phyloP scores from a whole-genome alignment of 176 grass and related monocot species.

The Avena insularis region DNA sequence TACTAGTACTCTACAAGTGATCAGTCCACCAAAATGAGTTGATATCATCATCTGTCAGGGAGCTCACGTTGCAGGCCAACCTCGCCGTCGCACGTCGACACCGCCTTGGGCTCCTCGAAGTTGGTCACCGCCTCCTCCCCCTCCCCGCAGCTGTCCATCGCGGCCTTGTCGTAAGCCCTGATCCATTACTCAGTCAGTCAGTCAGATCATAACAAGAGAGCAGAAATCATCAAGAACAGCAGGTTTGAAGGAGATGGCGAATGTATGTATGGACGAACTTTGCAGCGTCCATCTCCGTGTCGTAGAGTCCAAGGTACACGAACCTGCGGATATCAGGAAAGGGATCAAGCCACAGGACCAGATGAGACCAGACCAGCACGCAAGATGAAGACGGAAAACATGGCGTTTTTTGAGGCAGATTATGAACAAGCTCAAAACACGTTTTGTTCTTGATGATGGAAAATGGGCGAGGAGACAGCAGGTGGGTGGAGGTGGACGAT shows the following conservation, averaged over 20 bases:
- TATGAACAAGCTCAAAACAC: not conserved
- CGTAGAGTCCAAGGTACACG: constrained; percentile 76
- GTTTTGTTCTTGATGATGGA: not conserved
- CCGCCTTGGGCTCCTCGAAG: constrained; percentile 38
- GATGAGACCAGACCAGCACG: not conserved
- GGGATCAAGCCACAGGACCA: too few relatives aligned
- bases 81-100: constrained; percentile 18
- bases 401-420: too few relatives aligned
- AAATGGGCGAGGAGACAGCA: too few relatives aligned
- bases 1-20: not conserved
- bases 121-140: constrained; percentile 65
- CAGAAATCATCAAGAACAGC: too few relatives aligned
- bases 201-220: too few relatives aligned
- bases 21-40: not conserved
- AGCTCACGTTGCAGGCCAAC: constrained; percentile 42
- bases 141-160: constrained; percentile 56
- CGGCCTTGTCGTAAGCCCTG: constrained; percentile 76
- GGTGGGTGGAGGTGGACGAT: not conserved
- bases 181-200: too few relatives aligned
- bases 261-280: constrained; percentile 28
- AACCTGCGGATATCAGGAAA: constrained; percentile 44
- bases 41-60: not conserved
- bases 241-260: too few relatives aligned
- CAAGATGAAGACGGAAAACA: not conserved
- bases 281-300: constrained; percentile 76